Evolutionary conservation across 73 alveolate species (phyloP).

Genomic region (Effrenium voratum): DNA sequence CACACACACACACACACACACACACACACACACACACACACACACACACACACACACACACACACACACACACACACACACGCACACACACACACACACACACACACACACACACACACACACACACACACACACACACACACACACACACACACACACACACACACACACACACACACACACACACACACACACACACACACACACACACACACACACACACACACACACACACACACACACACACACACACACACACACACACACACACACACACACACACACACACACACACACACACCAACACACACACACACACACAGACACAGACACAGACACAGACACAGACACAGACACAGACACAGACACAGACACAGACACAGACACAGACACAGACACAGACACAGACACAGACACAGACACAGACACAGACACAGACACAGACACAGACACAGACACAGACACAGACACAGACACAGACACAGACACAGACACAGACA

Average conservation of each 20-base stretch:
- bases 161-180: too few relatives aligned
- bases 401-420: constrained; percentile 4
- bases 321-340: not conserved
- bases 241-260: not conserved
- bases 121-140: too few relatives aligned
- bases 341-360: not conserved
- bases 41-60: too few relatives aligned
- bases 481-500: constrained; percentile 4
- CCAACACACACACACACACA: too few relatives aligned
- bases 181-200: too few relatives aligned
- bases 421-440: constrained; percentile 4
- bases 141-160: too few relatives aligned
- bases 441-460: constrained; percentile 4
- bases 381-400: not conserved
- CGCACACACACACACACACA: too few relatives aligned
- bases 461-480: constrained; percentile 4
- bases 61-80: too few relatives aligned
- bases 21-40: too few relatives aligned
- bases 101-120: too few relatives aligned
- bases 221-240: not conserved
- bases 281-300: not conserved
- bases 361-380: not conserved
- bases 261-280: not conserved
- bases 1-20: too few relatives aligned
- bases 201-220: too few relatives aligned